phyloP scores from a whole-genome alignment of 2,329 filamentous ascomycete genomes.

The Zymoseptoria ardabiliae region DNA sequence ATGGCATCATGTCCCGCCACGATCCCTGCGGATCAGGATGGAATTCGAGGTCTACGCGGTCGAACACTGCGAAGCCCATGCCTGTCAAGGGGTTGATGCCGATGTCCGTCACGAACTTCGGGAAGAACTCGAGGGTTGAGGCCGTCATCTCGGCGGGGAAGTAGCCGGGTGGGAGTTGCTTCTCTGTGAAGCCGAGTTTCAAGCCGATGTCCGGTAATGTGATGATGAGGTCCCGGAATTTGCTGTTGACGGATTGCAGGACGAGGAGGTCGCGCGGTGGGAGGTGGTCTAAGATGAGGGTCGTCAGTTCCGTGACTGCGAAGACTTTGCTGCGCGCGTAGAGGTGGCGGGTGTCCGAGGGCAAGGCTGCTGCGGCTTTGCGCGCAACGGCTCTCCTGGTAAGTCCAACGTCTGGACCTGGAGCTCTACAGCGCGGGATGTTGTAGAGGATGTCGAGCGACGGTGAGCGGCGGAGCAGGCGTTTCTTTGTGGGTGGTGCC shows the following conservation, averaged over 20 bases:
- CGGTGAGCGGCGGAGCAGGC: not conserved
- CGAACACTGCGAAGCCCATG: not conserved
- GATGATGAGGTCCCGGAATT: not conserved
- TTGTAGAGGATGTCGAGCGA: not conserved
- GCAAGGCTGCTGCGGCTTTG: not conserved
- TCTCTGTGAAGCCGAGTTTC: not conserved
- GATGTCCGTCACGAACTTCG: not conserved
- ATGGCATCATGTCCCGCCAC: not conserved
- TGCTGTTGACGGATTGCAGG: not conserved
- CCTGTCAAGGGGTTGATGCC: not conserved
- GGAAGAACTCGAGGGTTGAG: not conserved
- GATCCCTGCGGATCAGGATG: not conserved
- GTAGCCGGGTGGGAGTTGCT: not conserved
- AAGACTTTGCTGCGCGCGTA: not conserved
- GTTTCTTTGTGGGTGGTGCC: not conserved
- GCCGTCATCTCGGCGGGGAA: not conserved
- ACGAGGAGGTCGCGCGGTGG: not conserved
- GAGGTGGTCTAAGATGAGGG: not conserved
- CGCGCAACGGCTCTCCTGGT: not conserved
- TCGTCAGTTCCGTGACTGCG: not conserved
- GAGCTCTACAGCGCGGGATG: not conserved
- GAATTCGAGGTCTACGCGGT: not conserved
- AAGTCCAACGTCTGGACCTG: too few species aligned
- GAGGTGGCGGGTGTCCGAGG: not conserved
- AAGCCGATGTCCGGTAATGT: not conserved